Base-by-base conservation (phyloP, 2,329 filamentous ascomycete species). In the Verticillium klebahnii region DNA sequence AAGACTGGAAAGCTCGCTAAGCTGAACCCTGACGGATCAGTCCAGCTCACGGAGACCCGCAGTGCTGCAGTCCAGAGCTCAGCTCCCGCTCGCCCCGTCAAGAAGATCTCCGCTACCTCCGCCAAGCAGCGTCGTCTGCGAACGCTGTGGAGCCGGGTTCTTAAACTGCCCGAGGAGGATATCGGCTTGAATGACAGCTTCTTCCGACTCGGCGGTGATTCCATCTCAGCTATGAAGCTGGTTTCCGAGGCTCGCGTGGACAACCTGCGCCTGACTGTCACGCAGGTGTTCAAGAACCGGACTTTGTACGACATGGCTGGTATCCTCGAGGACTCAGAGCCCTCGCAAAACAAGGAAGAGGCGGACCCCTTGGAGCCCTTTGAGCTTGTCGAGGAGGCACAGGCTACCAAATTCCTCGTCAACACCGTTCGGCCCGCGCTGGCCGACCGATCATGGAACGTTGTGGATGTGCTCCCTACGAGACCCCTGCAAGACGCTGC, bases 191-290 rank as follows among this genome's bases (percentile, higher is more conserved):
- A 85, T 12, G 81, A 86, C 67, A 85, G 82, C 72, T 87, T 88
- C 72, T 87, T 88, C 77, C 78, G 79, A 3, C 77, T 86, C 0
- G 85, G 85, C 1, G 85, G 85, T 23, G 84, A 87, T 71, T 87
- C 85, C 0, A 83, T 87, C 31, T 73, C 79, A 1, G 84, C 84
- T 2, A 89, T 88, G 83, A 85, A 83, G 68, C 73, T 88, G 0
- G 85, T 87, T 0, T 82, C 84, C 3, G 80, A 82, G 60, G 79
- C 82, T 2, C 75, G 84, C 25, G 73, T 76, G 2, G 77, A 79
- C 29, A 80, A 79, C 0, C 69, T 84, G 58, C 73, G 75, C 8
- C 67, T 88, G 29, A 82, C 78, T 1, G 85, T 88, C 1, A 80
- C 82, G 2, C 78, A 84, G 31, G 81, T 87, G 61, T 87, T 88